These are phyloP conservation scores for Mangifera indica DNA, from an alignment of 345 rosid genomes.

Conservation along the genomic window DNA sequence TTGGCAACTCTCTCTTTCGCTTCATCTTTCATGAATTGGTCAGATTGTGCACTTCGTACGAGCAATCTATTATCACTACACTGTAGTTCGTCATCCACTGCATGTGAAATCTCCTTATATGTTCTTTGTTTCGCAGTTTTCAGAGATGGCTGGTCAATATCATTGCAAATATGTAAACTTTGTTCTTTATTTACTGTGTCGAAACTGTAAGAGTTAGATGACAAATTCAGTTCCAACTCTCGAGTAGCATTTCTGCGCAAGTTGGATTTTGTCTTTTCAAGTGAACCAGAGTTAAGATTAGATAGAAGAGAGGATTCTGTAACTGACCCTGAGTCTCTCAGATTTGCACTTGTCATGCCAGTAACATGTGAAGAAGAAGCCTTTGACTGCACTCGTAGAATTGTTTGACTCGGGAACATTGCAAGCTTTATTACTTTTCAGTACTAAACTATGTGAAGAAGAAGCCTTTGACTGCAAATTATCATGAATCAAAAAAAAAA, in stretches of 20 bases:
- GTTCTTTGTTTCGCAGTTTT: constrained; percentile 24
- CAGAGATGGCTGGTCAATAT: constrained; percentile 25
- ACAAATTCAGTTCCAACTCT: constrained; percentile 26
- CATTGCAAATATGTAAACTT: constrained; percentile 28
- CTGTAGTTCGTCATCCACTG: constrained; percentile 25
- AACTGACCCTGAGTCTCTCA: constrained; percentile 18
- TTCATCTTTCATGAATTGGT: constrained; percentile 23
- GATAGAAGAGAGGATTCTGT: constrained; percentile 30
- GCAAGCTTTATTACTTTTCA: constrained; percentile 36
- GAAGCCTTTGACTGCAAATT: constrained; percentile 64
- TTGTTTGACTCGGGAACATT: constrained; percentile 30
- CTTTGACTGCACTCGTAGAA: too few relatives aligned
- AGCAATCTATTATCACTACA: constrained; percentile 28
- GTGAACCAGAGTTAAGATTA: constrained; percentile 19
- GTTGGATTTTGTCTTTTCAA: constrained; percentile 32
- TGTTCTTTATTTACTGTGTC: constrained; percentile 28
- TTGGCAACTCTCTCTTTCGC: constrained; percentile 14
- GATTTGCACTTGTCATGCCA: constrained; percentile 24
- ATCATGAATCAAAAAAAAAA: constrained; percentile 3
- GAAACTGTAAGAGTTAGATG: constrained; percentile 24
- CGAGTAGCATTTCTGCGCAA: constrained; percentile 18
- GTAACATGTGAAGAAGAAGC: too few relatives aligned
- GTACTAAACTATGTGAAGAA: constrained; percentile 31
- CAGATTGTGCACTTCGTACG: constrained; percentile 12
- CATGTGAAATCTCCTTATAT: constrained; percentile 22